These are phyloP conservation scores for Phytophthora pistaciae DNA, from an alignment of 352 stramenopile genomes.

Conservation along the genomic window DNA sequence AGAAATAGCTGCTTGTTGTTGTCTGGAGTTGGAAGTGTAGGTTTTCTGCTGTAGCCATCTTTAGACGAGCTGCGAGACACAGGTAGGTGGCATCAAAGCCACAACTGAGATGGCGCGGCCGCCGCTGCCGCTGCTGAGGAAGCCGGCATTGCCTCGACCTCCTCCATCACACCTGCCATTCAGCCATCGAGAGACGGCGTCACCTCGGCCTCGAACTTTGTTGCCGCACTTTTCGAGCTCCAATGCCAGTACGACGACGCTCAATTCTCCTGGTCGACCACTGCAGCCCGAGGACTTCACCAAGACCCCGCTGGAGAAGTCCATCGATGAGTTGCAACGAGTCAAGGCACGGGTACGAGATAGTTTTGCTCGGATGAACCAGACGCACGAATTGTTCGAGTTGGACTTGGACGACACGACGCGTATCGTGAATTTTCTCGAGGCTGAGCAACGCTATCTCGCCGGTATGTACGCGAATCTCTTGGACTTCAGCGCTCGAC, in stretches of 20 bases:
- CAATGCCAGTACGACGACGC: constrained; percentile 15
- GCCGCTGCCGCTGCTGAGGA: constrained; percentile 20
- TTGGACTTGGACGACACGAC: constrained; percentile 37
- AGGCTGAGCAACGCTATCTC: constrained; percentile 38
- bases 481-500: constrained; percentile 45
- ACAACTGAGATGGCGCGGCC: constrained; percentile 11
- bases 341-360: constrained; percentile 25
- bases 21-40: constrained; percentile 4
- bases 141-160: constrained; percentile 19
- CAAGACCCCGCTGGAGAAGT: constrained; percentile 38
- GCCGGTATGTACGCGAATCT: constrained; percentile 31
- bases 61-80: constrained; percentile 8
- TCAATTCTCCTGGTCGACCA: constrained; percentile 4
- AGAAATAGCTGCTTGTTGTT: constrained; percentile 3
- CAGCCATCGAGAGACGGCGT: constrained; percentile 20
- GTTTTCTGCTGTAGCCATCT: constrained; percentile 20
- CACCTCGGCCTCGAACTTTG: constrained; percentile 9
- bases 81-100: constrained; percentile 1
- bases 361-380: constrained; percentile 44
- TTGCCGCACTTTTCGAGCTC: constrained; percentile 44
- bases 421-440: constrained; percentile 29
- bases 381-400: constrained; percentile 44
- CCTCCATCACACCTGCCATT: constrained; percentile 20
- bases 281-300: constrained; percentile 37
- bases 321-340: constrained; percentile 29